phyloP scores from a whole-genome alignment of 306 rosid genomes.

The Casuarina glauca region DNA sequence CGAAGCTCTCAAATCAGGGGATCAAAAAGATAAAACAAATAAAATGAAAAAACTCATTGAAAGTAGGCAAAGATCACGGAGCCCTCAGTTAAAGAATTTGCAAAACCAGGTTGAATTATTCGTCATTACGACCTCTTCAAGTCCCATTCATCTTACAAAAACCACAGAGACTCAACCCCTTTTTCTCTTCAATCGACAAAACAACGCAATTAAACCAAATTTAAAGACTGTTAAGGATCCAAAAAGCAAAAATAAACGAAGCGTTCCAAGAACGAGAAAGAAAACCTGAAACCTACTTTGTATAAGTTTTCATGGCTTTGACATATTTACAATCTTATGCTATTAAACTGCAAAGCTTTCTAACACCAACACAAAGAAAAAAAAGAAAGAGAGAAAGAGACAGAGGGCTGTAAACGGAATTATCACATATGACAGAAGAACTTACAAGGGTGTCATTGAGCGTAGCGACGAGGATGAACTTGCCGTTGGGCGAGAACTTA shows the following conservation, averaged over 20 bases:
- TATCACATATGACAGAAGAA: not conserved
- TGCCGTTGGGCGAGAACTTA: conserved; percentile 93
- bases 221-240: not conserved
- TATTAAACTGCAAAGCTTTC: not conserved
- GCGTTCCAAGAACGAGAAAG: too few relatives aligned
- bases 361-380: not conserved
- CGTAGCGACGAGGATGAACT: conserved; percentile 85
- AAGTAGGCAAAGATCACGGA: not conserved
- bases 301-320: too few relatives aligned
- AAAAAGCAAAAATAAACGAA: not conserved
- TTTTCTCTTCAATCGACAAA: not conserved
- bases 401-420: too few relatives aligned
- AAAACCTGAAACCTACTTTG: too few relatives aligned
- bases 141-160: not conserved
- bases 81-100: not conserved
- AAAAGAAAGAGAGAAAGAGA: too few relatives aligned
- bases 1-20: too few relatives aligned
- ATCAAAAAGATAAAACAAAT: too few relatives aligned
- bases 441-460: conserved; percentile 90
- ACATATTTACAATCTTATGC: not conserved
- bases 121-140: not conserved
- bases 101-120: not conserved
- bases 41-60: too few relatives aligned
- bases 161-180: not conserved
- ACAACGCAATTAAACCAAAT: not conserved